These are phyloP conservation scores for Papiliotrema fonsecae DNA, from an alignment of 1,284 basidiomycete genomes.

Conservation along the genomic window DNA sequence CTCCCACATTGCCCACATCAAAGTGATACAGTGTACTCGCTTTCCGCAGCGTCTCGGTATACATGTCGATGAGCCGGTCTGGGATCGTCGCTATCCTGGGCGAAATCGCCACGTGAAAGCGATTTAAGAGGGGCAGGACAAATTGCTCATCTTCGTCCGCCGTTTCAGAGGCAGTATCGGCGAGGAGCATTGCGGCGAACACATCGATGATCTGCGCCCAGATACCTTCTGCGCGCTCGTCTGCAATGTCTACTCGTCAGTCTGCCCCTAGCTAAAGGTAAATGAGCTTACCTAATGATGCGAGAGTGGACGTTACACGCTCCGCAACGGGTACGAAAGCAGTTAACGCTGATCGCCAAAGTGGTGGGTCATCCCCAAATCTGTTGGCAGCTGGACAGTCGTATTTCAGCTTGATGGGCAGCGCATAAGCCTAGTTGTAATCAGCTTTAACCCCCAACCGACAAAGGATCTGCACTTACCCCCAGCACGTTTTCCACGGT, in stretches of 20 bases:
- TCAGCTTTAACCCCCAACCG: not conserved
- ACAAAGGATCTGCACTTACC: conserved; percentile 52
- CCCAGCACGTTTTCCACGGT: conserved; percentile 77
- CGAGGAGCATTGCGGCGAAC: conserved; percentile 72
- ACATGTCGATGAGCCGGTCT: conserved; percentile 62
- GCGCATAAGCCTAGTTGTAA: conserved; percentile 64
- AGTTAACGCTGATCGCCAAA: conserved; percentile 71
- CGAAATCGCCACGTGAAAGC: conserved; percentile 71
- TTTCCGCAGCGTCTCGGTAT: conserved; percentile 68
- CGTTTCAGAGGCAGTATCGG: conserved; percentile 56
- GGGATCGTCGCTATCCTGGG: conserved; percentile 67
- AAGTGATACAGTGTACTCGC: conserved; percentile 65
- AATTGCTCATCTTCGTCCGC: conserved; percentile 81
- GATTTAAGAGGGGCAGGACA: conserved; percentile 72
- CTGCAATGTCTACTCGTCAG: conserved; percentile 53
- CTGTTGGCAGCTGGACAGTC: conserved; percentile 84
- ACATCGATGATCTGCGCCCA: conserved; percentile 83
- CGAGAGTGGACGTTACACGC: conserved; percentile 13
- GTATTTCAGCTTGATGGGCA: conserved; percentile 90
- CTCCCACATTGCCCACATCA: conserved; percentile 20
- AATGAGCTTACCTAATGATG: conserved; percentile 11
- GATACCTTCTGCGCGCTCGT: conserved; percentile 64
- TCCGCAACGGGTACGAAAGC: conserved; percentile 22
- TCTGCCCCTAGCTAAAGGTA: not conserved
- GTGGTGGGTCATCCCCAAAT: conserved; percentile 72